phyloP scores from a whole-genome alignment of 805 yeast species.

The Candida sithepensis region DNA sequence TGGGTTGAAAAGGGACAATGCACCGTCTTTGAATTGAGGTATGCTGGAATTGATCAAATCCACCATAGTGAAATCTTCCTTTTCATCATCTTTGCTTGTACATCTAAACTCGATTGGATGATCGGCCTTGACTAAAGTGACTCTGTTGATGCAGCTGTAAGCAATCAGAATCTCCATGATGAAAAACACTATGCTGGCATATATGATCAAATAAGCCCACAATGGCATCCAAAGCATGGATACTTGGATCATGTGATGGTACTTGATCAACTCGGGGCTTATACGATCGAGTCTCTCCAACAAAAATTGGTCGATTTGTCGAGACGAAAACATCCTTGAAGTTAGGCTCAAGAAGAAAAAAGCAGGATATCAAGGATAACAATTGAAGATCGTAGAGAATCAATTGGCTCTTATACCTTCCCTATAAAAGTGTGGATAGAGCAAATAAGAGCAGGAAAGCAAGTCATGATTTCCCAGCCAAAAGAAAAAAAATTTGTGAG shows the following conservation, averaged over 20 bases:
- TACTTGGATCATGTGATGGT: conserved; percentile 11
- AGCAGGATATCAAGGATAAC: no score
- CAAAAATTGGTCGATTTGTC: conserved; percentile 4
- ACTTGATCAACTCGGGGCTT: conserved; percentile 6
- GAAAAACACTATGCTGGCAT: not conserved
- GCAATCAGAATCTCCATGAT: not conserved
- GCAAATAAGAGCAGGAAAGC: no score
- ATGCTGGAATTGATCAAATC: conserved; percentile 20
- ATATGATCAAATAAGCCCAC: conserved; percentile 10
- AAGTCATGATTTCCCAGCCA: no score
- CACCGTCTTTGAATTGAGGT: conserved; percentile 44
- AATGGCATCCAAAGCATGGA: conserved; percentile 10
- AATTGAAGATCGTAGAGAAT: no score
- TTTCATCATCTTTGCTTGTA: not conserved
- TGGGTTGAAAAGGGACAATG: conserved; percentile 59
- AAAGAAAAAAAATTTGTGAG: no score
- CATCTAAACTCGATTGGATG: conserved; percentile 8
- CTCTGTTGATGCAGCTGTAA: conserved; percentile 12
- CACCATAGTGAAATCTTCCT: not conserved
- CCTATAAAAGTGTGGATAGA: no score
- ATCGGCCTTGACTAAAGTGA: conserved; percentile 7
- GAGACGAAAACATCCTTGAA: conserved; percentile 1
- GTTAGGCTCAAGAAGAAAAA: not conserved
- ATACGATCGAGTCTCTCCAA: conserved; percentile 2
- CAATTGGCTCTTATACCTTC: not conserved